Evolutionary conservation across 2,329 filamentous ascomycete genomes (phyloP), one percentile per base, ranked within the genome.

Genomic region (Xylariaceae sp.): DNA sequence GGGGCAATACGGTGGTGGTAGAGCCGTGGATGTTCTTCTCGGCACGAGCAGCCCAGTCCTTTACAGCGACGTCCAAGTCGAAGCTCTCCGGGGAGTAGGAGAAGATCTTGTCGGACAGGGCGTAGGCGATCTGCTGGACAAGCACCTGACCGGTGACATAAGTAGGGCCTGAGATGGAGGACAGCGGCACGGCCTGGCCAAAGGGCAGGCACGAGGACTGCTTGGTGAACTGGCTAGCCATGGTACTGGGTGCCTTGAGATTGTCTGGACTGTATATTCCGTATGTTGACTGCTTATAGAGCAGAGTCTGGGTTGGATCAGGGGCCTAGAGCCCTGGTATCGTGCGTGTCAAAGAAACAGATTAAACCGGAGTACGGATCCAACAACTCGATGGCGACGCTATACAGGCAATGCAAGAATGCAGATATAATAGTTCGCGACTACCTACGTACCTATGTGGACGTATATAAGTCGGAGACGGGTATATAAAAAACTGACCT

Each of bases 61-160:
- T 89, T 56, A 90, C 87, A 51, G 92, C 91, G 63, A 87, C 76
- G 74, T 97, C 93, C 65, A 99, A 83, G 72, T 95, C 90, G 71
- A 97, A 97, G 11, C 90, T 89, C 71, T 96, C 90, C 34, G 92
- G 91, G 2, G 93, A 97, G 80, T 96, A 97, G 58, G 92, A 89
- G 79, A 96, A 99, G 77, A 97, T 87, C 81, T 96, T 96, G 80
- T 97, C 92, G 58, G 93, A 97, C 62, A 99, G 82, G 64, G 90
- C 85, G 78, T 96, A 99, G 62, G 93, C 91, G 65, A 97, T 88
- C 77, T 99, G 94, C 79, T 99, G 94, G 65, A 97, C 88, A 58
- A 99, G 84, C 18, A 91, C 86, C 77, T 99, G 94, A 35, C 92
- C 90, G 47, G 93, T 97, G 62, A 93, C 83, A 76, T 99, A 99